A percentile compares a stretch with the other conserved stretches of the same genome.
These are phyloP conservation scores for Capronia coronata DNA, from an alignment of 2,329 filamentous ascomycete genomes.

Conservation along the genomic window DNA sequence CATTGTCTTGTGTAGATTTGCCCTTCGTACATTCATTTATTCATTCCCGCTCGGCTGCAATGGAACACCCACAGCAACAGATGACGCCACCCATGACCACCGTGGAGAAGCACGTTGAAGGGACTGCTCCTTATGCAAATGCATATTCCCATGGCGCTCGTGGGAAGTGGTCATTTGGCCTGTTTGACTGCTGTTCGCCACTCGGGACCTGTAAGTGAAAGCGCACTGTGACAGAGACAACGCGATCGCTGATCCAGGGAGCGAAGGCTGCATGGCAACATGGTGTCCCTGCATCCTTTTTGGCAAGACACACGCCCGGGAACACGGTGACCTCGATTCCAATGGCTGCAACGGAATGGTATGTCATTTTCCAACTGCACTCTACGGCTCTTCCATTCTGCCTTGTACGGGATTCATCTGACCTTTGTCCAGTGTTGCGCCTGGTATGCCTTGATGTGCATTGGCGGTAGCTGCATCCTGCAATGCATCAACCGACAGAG, in stretches of 20 bases:
- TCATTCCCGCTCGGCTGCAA: not conserved
- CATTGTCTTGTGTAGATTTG: too few species aligned
- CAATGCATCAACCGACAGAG: conserved; percentile 50
- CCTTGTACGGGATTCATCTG: not conserved
- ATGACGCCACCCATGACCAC: not conserved
- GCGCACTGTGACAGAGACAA: not conserved
- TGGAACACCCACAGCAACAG: not conserved
- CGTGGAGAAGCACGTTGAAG: not conserved
- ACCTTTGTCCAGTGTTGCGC: conserved; percentile 33
- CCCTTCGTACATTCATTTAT: too few species aligned
- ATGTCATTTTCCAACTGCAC: conserved; percentile 16
- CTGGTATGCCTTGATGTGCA: conserved; percentile 31
- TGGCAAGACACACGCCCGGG: conserved; percentile 33
- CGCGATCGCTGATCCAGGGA: not conserved
- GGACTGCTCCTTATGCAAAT: conserved; percentile 1
- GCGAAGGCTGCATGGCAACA: conserved; percentile 29
- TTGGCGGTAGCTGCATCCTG: conserved; percentile 37
- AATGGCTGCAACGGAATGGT: conserved; percentile 30
- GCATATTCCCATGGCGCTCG: conserved; percentile 7
- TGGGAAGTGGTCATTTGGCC: conserved; percentile 31
- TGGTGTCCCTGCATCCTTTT: conserved; percentile 33
- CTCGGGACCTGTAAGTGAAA: conserved; percentile 31
- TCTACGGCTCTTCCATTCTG: not conserved
- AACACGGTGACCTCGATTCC: conserved; percentile 30
- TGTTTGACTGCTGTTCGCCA: conserved; percentile 34